Conservation (phyloP, 2,329 filamentous ascomycete species). For the Akanthomyces uredinophilus region DNA sequence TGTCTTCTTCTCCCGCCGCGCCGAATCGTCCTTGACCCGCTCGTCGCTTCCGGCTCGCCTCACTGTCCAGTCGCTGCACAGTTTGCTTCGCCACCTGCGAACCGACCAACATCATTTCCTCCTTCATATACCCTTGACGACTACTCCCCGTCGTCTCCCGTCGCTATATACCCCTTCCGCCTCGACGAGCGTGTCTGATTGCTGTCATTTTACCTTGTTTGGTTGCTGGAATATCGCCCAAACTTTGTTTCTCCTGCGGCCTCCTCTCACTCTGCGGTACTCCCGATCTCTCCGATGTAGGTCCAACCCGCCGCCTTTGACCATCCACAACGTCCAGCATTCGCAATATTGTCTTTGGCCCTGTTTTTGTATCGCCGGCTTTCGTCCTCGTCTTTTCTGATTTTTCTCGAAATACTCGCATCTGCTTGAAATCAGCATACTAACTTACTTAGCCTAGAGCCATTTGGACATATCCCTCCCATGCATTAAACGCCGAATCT, state of each 20-base stretch:
- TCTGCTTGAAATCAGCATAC: not conserved
- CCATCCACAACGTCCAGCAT: not conserved
- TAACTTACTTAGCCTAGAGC: conserved; percentile 7
- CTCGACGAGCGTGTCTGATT: not conserved
- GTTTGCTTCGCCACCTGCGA: not conserved
- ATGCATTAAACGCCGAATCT: conserved; percentile 6
- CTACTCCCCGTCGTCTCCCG: not conserved
- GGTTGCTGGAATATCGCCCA: conserved; percentile 16
- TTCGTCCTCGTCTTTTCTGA: not conserved
- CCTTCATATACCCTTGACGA: not conserved
- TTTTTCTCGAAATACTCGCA: too few relatives aligned
- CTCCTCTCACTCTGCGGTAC: not conserved
- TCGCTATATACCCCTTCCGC: not conserved
- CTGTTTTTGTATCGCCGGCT: not conserved
- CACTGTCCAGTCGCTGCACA: not conserved
- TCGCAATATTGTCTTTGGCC: not conserved
- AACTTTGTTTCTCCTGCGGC: not conserved
- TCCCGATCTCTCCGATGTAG: conserved; percentile 10
- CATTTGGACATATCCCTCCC: conserved; percentile 8
- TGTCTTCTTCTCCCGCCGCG: not conserved
- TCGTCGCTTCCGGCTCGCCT: conserved; percentile 11
- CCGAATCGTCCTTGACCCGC: not conserved
- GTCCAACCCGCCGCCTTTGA: not conserved
- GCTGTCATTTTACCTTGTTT: conserved; percentile 1
- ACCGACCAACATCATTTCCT: not conserved